Evolutionary conservation across 2,329 filamentous ascomycete species (phyloP).

Genomic region (Chaetomiaceae sp.): DNA sequence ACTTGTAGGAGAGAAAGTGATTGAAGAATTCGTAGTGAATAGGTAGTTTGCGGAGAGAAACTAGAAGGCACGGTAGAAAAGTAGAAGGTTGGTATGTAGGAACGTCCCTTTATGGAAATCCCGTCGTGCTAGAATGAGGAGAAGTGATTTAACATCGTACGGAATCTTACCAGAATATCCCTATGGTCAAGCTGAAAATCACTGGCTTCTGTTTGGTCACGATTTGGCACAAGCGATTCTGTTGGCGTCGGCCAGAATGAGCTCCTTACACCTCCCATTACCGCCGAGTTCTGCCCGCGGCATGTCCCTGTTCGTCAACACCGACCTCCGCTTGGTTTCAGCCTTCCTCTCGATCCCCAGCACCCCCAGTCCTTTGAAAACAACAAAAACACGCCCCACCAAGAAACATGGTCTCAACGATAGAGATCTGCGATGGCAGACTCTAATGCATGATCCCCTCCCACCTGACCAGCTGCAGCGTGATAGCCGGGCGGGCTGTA

Average conservation of each 20-base stretch:
- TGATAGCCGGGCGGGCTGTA: conserved; percentile 60
- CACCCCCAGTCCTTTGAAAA: conserved; percentile 55
- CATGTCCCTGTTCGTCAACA: background rate
- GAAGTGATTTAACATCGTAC: too few relatives aligned
- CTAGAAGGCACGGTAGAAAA: too few relatives aligned
- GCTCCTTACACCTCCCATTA: background rate
- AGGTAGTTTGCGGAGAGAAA: too few relatives aligned
- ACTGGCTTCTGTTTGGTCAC: background rate
- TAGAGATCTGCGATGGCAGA: conserved; percentile 53
- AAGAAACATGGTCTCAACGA: conserved; percentile 58
- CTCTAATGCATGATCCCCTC: conserved; percentile 44
- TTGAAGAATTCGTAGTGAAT: too few relatives aligned
- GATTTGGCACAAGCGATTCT: conserved; percentile 2
- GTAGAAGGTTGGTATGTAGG: too few relatives aligned
- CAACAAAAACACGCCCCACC: conserved; percentile 45
- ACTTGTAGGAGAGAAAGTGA: too few relatives aligned
- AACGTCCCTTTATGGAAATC: too few relatives aligned
- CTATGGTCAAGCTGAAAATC: too few relatives aligned
- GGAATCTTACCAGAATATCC: too few relatives aligned
- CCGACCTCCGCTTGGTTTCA: conserved; percentile 2
- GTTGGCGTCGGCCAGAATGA: conserved; percentile 6
- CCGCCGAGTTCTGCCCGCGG: background rate
- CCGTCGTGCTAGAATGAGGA: too few relatives aligned
- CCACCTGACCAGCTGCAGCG: conserved; percentile 39
- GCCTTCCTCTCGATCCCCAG: conserved; percentile 11